Conservation (phyloP, 2,329 filamentous ascomycete species). For the Blastomyces silverae region DNA sequence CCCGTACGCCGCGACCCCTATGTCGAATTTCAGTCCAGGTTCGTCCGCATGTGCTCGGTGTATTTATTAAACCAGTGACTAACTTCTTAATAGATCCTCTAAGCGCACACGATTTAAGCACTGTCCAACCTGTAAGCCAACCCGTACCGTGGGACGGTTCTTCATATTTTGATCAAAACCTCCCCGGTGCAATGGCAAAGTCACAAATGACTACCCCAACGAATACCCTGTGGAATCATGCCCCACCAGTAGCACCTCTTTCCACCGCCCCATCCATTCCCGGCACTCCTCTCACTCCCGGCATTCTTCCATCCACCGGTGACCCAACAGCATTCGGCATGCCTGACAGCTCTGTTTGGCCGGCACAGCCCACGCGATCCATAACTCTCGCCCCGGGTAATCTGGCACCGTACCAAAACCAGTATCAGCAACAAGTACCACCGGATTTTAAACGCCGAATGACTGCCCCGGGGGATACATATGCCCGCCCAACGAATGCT, state of each 20-base stretch:
- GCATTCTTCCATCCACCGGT: conserved; percentile 29
- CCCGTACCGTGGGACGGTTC: conserved; percentile 37
- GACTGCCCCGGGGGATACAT: conserved; percentile 31
- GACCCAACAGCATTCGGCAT: conserved; percentile 30
- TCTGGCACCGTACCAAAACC: conserved; percentile 24
- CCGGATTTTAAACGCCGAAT: conserved; percentile 35
- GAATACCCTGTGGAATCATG: conserved; percentile 31
- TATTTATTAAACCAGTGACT: conserved; percentile 13
- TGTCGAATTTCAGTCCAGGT: conserved; percentile 35
- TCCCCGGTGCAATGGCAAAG: conserved; percentile 29
- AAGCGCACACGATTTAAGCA: conserved; percentile 28
- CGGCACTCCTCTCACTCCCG: conserved; percentile 29
- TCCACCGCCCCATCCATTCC: conserved; percentile 29
- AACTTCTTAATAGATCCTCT: conserved; percentile 27
- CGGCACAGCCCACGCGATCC: conserved; percentile 29
- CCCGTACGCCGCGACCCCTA: conserved; percentile 30
- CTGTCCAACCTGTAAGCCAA: conserved; percentile 31
- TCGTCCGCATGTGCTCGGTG: conserved; percentile 20
- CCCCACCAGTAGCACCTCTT: conserved; percentile 27
- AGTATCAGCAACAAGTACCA: conserved; percentile 29
- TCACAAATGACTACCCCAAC: conserved; percentile 33
- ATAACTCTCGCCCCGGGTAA: conserved; percentile 34
- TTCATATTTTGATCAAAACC: conserved; percentile 33
- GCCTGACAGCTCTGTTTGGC: conserved; percentile 30
- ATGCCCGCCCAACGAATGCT: not conserved